Evolutionary conservation across 176 grass and related monocot genomes (phyloP).

Genomic region (Eragrostis curvula): DNA sequence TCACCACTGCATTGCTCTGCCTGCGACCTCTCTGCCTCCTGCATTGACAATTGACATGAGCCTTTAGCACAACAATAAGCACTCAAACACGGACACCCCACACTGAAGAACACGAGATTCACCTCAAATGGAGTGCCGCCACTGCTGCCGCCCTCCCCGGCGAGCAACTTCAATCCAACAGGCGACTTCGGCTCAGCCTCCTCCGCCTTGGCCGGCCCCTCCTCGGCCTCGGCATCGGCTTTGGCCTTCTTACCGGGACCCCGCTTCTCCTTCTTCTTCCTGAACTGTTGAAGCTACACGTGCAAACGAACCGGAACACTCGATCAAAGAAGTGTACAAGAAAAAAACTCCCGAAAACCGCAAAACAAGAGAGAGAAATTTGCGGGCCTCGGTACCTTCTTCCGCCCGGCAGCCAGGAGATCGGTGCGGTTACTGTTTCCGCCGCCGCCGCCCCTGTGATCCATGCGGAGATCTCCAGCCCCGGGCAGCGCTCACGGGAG

Average conservation of each 20-base stretch:
- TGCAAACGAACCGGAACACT: conserved; percentile 15
- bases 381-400: conserved; percentile 60
- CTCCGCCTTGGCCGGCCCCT: conserved; percentile 13
- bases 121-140: conserved; percentile 46
- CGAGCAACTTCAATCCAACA: conserved; percentile 47
- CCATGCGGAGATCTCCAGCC: conserved; percentile 57
- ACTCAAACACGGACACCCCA: not conserved
- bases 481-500: conserved; percentile 41
- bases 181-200: conserved; percentile 37
- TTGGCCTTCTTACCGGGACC: conserved; percentile 55
- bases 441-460: conserved; percentile 54
- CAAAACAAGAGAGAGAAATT: not conserved
- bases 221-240: conserved; percentile 39
- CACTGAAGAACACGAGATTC: conserved; percentile 20
- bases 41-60: conserved; percentile 60
- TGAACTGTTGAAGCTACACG: conserved; percentile 84
- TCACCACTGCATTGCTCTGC: conserved; percentile 62
- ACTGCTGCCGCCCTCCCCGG: conserved; percentile 36
- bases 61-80: conserved; percentile 20
- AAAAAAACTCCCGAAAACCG: not conserved
- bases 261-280: conserved; percentile 93
- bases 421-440: conserved; percentile 63
- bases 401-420: conserved; percentile 86
- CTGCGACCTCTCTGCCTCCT: conserved; percentile 60
- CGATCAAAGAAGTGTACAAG: conserved; percentile 19